These are phyloP conservation scores for Candida nanaspora DNA, from an alignment of 805 yeast genomes.

Conservation along the genomic window DNA sequence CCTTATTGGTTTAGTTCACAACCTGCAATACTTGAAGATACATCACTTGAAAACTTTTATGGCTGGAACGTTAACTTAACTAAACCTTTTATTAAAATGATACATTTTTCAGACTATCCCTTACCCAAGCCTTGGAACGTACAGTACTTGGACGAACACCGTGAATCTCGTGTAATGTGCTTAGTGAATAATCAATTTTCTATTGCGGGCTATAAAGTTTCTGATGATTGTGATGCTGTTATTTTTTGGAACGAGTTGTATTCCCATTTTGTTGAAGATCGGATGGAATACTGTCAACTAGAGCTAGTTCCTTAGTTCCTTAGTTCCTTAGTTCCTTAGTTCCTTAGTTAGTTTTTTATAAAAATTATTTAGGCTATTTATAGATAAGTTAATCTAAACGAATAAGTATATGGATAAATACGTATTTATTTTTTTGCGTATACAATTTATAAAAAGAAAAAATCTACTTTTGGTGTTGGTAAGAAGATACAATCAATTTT, in stretches of 20 bases:
- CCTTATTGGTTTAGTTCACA: constrained; percentile 23
- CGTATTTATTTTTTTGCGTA: too few relatives aligned
- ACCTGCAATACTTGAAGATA: too few relatives aligned
- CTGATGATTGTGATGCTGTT: constrained; percentile 26
- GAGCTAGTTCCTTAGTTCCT: constrained; percentile 2
- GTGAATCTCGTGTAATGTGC: constrained; percentile 7
- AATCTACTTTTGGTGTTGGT: too few relatives aligned
- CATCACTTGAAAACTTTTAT: too few relatives aligned
- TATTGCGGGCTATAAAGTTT: constrained; percentile 11
- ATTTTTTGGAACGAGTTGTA: constrained; percentile 26
- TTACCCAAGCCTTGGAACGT: constrained; percentile 58
- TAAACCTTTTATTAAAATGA: constrained; percentile 27
- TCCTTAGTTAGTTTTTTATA: too few relatives aligned
- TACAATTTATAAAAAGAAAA: too few relatives aligned
- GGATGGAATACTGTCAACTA: constrained; percentile 8
- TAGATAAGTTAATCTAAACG: too few relatives aligned
- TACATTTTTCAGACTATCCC: constrained; percentile 65
- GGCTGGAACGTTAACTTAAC: constrained; percentile 28
- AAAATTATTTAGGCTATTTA: too few relatives aligned
- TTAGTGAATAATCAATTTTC: constrained; percentile 13
- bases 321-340: too few relatives aligned
- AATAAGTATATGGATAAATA: too few relatives aligned
- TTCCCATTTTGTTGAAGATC: constrained; percentile 11
- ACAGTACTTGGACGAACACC: constrained; percentile 14
- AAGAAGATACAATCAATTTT: too few relatives aligned